Base-by-base conservation (phyloP, 495 filamentous ascomycete genomes). In the Hyaloscypha hepaticicola region DNA sequence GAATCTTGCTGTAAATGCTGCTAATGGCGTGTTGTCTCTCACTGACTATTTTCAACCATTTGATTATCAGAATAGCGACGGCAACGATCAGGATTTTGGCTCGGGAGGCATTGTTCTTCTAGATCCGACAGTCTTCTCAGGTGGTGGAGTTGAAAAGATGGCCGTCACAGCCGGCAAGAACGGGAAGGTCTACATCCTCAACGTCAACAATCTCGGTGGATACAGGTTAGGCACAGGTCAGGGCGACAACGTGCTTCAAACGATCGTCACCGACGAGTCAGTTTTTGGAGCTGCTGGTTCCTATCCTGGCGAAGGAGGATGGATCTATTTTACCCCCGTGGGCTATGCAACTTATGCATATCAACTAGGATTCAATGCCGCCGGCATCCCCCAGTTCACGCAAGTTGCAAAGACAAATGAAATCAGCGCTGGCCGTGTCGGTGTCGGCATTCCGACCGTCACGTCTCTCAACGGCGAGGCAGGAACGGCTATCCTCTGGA, bases 271-370 rank as follows among this genome's bases (percentile, higher is more conserved):
- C 27, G 64, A 72, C 8, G 66, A 69, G 16, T 67, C 80, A 6
- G 76, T 82, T 0, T 83, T 79, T 69, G 80, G 77, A 28, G 80
- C 76, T 28, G 66, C 73, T 16, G 81, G 79, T 1, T 77, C 76
- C 7, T 77, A 81, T 65, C 80, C 80, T n/a, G 67, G 79, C 0
- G 80, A 77, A 64, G 79, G 79, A 16, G 80, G 81, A 9, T 82
- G 77, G 60, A 73, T 83, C 56, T 83, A 83, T 74, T 73, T 74
- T 74, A 38, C 49, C 16, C 60, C 58, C 21, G 52, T 63, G n/a
- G 72, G 70, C 21, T 61, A 70, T 64, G 61, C 61, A 8, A 73
- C 71, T 21, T 61, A 61, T 1, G 75, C 68, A n/a, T 78, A 77
- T 69, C 74, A 76, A 58, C 65, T 81, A 22, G 69, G 70, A 19